Percentiles rank a stretch among this genome's conserved stretches.
These are phyloP conservation scores for Epichloe festucae DNA, from an alignment of 2,329 filamentous ascomycete species.

Conservation along the genomic window DNA sequence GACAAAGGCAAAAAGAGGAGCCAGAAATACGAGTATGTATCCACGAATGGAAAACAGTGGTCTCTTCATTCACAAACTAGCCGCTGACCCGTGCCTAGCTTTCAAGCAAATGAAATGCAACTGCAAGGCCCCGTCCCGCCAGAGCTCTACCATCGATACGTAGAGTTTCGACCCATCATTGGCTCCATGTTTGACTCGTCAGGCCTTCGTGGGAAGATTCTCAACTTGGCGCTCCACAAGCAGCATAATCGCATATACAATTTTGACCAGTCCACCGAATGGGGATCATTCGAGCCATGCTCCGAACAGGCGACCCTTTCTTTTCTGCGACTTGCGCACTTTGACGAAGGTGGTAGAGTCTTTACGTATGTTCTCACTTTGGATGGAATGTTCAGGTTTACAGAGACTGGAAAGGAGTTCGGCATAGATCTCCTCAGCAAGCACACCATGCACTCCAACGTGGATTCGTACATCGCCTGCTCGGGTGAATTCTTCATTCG, in stretches of 20 bases:
- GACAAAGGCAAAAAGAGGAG: conserved; percentile 36
- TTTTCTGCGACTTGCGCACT: conserved; percentile 78
- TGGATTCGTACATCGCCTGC: conserved; percentile 80
- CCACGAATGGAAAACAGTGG: background rate
- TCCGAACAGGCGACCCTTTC: conserved; percentile 60
- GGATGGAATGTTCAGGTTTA: conserved; percentile 78
- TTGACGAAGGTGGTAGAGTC: conserved; percentile 70
- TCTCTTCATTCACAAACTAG: background rate
- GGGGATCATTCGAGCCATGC: conserved; percentile 53
- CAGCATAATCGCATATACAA: conserved; percentile 86
- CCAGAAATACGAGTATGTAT: conserved; percentile 59
- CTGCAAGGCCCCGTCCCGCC: conserved; percentile 70
- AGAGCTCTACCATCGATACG: conserved; percentile 77
- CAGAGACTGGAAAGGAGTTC: conserved; percentile 91
- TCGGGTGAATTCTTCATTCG: conserved; percentile 89
- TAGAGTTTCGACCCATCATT: conserved; percentile 85
- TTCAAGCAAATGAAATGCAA: conserved; percentile 88
- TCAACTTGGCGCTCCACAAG: conserved; percentile 78
- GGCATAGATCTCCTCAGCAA: conserved; percentile 88
- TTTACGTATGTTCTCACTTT: conserved; percentile 89
- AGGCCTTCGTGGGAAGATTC: conserved; percentile 63
- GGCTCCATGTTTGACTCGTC: conserved; percentile 74
- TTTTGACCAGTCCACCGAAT: conserved; percentile 63
- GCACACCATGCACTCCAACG: conserved; percentile 94
- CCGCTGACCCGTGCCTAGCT: conserved; percentile 38